Evolutionary conservation across 176 grass and related monocot species (phyloP).

Genomic region (Oryza glaberrima): DNA sequence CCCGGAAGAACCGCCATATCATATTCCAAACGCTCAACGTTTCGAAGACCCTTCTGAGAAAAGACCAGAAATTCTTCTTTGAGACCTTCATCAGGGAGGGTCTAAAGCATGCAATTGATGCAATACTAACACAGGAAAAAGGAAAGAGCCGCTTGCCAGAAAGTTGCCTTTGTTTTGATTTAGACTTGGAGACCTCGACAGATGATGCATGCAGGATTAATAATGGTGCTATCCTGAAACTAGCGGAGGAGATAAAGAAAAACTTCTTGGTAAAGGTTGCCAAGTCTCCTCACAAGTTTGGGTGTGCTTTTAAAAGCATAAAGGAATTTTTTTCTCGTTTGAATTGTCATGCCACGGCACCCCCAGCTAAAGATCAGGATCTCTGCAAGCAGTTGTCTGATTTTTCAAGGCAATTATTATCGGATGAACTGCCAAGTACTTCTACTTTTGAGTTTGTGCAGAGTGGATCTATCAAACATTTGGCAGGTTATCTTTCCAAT

Average conservation of each 20-base stretch:
- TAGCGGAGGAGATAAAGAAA: slow-evolving; percentile 56
- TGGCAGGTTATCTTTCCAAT: slow-evolving; percentile 62
- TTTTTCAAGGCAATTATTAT: slow-evolving; percentile 45
- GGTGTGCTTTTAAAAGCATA: slow-evolving; percentile 33
- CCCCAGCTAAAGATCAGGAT: slow-evolving; percentile 34
- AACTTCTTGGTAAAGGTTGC: slow-evolving; percentile 42
- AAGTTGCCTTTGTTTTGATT: slow-evolving; percentile 53
- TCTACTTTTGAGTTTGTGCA: slow-evolving; percentile 64
- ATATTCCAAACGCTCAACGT: slow-evolving; percentile 49
- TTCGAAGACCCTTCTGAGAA: slow-evolving; percentile 53
- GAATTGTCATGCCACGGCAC: slow-evolving; percentile 34
- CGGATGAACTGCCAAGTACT: slow-evolving; percentile 48
- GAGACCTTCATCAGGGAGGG: slow-evolving; percentile 63
- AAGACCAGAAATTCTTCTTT: slow-evolving; percentile 49
- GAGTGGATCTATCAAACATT: slow-evolving; percentile 52
- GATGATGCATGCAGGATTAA: slow-evolving; percentile 46
- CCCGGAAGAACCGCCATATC: slow-evolving; percentile 57
- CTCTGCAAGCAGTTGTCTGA: slow-evolving; percentile 48
- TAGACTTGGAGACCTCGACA: slow-evolving; percentile 20
- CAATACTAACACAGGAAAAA: slow-evolving; percentile 42
- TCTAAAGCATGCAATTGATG: slow-evolving; percentile 52
- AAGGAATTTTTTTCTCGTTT: slow-evolving; percentile 38
- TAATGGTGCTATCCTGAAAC: slow-evolving; percentile 46
- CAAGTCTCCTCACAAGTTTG: slow-evolving; percentile 34
- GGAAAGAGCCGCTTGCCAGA: slow-evolving; percentile 30